phyloP scores from a whole-genome alignment of 441 rosid species.

The Cnidoscolus chayamansa region DNA sequence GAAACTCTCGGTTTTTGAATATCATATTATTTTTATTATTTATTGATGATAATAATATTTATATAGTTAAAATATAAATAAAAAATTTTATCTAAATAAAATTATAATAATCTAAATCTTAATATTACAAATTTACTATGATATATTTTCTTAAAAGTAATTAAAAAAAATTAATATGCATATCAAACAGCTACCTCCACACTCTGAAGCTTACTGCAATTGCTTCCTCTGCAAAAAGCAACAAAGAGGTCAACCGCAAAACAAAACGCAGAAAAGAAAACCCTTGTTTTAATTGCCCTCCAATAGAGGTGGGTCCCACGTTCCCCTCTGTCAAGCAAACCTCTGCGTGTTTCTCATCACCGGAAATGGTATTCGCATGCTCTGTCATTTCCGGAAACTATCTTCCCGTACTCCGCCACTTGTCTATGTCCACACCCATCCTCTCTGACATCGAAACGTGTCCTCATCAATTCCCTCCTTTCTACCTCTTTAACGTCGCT shows the following conservation, averaged over 20 bases:
- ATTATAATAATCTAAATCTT: too few species aligned
- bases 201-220: neutral
- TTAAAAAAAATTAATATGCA: too few species aligned
- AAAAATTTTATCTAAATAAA: too few species aligned
- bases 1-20: too few species aligned
- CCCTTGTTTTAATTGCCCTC: neutral
- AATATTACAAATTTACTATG: too few species aligned
- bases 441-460: conserved; percentile 27
- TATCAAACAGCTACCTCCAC: too few species aligned
- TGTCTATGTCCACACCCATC: neutral
- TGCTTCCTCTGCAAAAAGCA: conserved; percentile 5
- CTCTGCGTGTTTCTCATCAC: neutral
- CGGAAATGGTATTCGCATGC: conserved; percentile 39
- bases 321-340: too few species aligned
- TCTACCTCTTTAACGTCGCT: conserved; percentile 40
- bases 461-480: neutral
- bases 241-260: neutral
- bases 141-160: too few species aligned
- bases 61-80: too few species aligned
- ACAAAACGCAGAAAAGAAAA: neutral
- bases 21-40: too few species aligned
- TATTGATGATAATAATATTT: too few species aligned
- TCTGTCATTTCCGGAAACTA: conserved; percentile 27
- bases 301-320: neutral
- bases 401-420: conserved; percentile 21